Percentiles rank a stretch among this genome's conserved stretches.
These are phyloP conservation scores for Colletotrichum tamarilloi DNA, from an alignment of 2,329 filamentous ascomycete species.

Conservation along the genomic window DNA sequence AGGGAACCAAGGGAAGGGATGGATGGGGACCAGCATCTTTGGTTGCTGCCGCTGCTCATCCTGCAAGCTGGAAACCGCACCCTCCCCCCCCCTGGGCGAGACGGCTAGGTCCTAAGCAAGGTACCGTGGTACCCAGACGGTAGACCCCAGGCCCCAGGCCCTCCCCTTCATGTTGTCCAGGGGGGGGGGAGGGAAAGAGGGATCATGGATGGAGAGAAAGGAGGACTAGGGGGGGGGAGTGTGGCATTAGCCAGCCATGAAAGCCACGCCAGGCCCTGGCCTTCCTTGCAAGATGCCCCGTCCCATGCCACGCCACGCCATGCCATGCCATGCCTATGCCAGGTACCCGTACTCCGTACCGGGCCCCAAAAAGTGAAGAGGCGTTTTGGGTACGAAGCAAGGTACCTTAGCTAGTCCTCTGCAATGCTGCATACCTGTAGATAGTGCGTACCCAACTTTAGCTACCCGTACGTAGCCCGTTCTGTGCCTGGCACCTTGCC, in stretches of 20 bases:
- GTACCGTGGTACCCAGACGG: conserved; percentile 3
- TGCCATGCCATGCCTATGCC: conserved; percentile 30
- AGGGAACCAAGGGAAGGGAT: conserved; percentile 25
- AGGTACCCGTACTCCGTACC: conserved; percentile 34
- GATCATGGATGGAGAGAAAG: not conserved
- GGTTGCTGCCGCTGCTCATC: conserved; percentile 1
- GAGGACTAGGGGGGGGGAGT: not conserved
- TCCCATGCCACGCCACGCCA: conserved; percentile 9
- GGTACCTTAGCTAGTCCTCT: not conserved
- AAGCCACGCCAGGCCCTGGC: conserved; percentile 16
- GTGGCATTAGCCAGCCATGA: conserved; percentile 19
- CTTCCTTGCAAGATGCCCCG: conserved; percentile 4
- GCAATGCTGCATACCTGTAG: too few species aligned
- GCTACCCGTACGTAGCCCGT: not conserved
- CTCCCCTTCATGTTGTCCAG: conserved; percentile 22
- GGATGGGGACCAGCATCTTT: not conserved
- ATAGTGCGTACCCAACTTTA: not conserved
- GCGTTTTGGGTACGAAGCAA: not conserved
- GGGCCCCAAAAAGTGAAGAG: conserved; percentile 1
- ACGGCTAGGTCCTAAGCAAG: conserved; percentile 18
- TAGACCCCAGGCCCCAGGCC: conserved; percentile 4
- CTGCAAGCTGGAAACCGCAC: conserved; percentile 21
- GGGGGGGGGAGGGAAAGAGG: not conserved
- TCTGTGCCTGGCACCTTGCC: not conserved
- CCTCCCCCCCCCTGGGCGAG: conserved; percentile 15